A percentile compares a stretch with the other conserved stretches of the same genome.
Evolutionary conservation across 2,329 filamentous ascomycete genomes (phyloP).

Genomic region (Sordariomycetes sp.): DNA sequence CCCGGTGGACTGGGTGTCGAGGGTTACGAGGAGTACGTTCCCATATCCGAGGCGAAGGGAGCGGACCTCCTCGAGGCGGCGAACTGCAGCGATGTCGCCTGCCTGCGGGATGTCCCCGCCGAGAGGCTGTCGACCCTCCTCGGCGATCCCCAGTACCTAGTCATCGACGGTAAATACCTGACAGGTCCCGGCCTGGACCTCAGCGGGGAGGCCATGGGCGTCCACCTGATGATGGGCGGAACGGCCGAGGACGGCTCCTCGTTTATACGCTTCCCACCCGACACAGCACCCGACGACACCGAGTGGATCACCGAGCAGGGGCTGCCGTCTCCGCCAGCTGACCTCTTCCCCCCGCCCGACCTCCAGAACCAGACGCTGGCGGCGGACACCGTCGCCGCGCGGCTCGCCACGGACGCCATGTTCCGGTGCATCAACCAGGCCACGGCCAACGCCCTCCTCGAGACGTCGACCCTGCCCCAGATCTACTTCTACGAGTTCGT

Average conservation of each 20-base stretch:
- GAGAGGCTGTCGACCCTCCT: constrained; percentile 24
- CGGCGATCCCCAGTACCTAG: constrained; percentile 13
- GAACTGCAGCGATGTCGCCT: constrained; percentile 42
- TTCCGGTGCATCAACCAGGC: constrained; percentile 23
- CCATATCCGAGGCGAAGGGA: constrained; percentile 39
- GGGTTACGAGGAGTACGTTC: constrained; percentile 48
- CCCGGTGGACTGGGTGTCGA: constrained; percentile 38
- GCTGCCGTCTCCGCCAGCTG: constrained; percentile 12
- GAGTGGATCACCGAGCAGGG: constrained; percentile 10
- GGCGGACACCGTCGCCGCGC: constrained; percentile 24
- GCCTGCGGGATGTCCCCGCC: constrained; percentile 36
- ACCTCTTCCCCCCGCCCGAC: constrained; percentile 8
- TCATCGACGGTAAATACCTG: constrained; percentile 19
- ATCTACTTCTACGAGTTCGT: constrained; percentile 27
- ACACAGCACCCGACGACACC: constrained; percentile 12
- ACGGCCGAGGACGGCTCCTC: constrained; percentile 25
- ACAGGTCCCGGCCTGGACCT: constrained; percentile 14
- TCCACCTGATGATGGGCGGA: constrained; percentile 18
- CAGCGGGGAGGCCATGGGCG: constrained; percentile 11
- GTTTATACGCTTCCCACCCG: constrained; percentile 16
- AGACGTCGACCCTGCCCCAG: constrained; percentile 15
- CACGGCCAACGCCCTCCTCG: constrained; percentile 19
- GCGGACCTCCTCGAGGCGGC: constrained; percentile 37
- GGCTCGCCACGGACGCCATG: constrained; percentile 12
- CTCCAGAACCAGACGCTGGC: constrained; percentile 10